Conservation (phyloP, 257 asterid species). For the Osmanthus fragrans region DNA sequence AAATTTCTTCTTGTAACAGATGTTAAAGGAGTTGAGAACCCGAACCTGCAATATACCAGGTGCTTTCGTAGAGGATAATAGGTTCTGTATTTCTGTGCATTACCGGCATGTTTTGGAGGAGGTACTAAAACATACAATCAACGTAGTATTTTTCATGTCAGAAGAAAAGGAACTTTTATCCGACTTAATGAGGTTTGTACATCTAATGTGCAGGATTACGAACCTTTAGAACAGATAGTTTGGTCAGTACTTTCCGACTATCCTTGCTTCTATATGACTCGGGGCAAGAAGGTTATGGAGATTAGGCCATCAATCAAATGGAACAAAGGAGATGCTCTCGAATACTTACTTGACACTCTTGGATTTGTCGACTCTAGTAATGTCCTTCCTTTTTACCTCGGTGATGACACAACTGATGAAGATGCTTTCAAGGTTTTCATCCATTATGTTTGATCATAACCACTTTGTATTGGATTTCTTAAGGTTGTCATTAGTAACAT, state of each 20-base stretch:
- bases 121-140: constrained; percentile 28
- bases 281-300: constrained; percentile 80
- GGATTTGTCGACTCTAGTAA: constrained; percentile 46
- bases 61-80: constrained; percentile 76
- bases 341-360: constrained; percentile 57
- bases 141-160: background rate
- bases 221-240: constrained; percentile 47
- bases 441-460: background rate
- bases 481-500: background rate
- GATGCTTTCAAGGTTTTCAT: constrained; percentile 77
- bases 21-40: constrained; percentile 51
- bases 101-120: constrained; percentile 67
- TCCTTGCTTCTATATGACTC: constrained; percentile 49
- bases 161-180: background rate
- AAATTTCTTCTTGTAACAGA: constrained; percentile 35
- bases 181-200: background rate
- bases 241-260: constrained; percentile 34
- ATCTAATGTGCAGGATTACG: constrained; percentile 50
- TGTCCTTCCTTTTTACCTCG: constrained; percentile 67
- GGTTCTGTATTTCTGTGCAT: constrained; percentile 82
- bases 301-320: constrained; percentile 79
- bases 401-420: constrained; percentile 86
- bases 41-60: constrained; percentile 50
- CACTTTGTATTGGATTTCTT: background rate
- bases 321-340: constrained; percentile 85